Percentiles rank a stretch among this genome's conserved stretches.
Conservation (phyloP, 352 stramenopile genomes). For the Globisporangium recalcitrans region DNA sequence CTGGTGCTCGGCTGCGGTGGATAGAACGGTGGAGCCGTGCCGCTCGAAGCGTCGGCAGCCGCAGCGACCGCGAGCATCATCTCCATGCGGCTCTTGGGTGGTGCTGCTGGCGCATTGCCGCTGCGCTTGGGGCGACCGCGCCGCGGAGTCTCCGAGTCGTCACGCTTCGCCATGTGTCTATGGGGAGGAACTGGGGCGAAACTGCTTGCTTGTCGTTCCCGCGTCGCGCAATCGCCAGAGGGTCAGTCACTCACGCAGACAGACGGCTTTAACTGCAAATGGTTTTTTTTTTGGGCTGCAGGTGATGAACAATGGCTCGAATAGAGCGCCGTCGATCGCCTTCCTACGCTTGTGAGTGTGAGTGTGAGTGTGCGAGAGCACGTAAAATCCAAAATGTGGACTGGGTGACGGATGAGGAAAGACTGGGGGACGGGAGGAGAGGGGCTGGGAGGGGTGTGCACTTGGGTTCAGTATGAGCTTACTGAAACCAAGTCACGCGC, state of each 20-base stretch:
- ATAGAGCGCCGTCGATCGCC: not conserved
- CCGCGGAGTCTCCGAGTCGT: conserved; percentile 33
- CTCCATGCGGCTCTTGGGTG: conserved; percentile 44
- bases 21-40: not conserved
- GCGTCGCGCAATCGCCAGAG: not conserved
- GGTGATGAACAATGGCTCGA: not conserved
- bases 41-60: not conserved
- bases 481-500: conserved; percentile 1
- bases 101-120: conserved; percentile 9
- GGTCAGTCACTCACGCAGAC: not conserved
- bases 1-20: conserved; percentile 7
- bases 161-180: conserved; percentile 29
- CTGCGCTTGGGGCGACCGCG: conserved; percentile 26
- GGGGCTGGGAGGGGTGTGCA: conserved; percentile 5
- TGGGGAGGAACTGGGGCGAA: not conserved
- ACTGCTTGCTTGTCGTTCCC: not conserved
- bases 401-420: not conserved
- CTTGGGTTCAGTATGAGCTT: conserved; percentile 13
- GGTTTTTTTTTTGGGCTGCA: not conserved
- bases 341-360: too few species aligned
- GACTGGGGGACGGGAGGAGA: not conserved
- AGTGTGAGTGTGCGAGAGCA: conserved; percentile 15
- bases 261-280: not conserved
- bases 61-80: conserved; percentile 33
- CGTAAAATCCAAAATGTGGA: conserved; percentile 46